phyloP scores from a whole-genome alignment of 257 asterid species.

The Nicotiana paniculata region DNA sequence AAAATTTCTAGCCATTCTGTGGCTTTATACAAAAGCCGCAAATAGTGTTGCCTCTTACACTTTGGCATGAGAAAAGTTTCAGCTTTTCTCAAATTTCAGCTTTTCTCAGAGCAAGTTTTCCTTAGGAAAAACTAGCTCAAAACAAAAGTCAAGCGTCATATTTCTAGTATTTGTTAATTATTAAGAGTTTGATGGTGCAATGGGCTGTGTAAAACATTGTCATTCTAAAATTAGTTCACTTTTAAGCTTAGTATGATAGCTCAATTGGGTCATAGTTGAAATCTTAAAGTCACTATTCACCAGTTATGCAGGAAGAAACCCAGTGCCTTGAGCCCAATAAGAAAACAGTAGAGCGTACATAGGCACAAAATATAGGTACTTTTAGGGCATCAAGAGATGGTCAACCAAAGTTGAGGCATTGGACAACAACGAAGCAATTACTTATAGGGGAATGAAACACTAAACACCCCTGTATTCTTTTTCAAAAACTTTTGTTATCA shows the following conservation, averaged over 20 bases:
- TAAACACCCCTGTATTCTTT: neutral
- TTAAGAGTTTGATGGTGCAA: neutral
- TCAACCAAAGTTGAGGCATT: neutral
- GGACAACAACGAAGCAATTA: neutral
- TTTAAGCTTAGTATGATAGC: neutral
- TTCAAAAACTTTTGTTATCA: neutral
- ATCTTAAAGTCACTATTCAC: neutral
- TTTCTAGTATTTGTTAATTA: neutral
- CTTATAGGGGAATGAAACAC: neutral
- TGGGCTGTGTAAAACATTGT: neutral
- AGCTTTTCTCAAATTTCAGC: neutral
- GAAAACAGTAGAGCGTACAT: neutral
- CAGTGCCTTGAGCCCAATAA: neutral
- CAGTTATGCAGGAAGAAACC: neutral
- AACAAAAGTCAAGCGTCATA: neutral
- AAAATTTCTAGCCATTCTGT: neutral
- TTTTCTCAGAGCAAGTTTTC: neutral
- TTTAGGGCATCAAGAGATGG: neutral
- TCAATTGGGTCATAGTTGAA: neutral
- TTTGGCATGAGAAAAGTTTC: neutral
- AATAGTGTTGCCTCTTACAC: neutral
- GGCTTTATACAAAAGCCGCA: neutral
- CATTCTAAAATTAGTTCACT: neutral
- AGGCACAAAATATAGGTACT: slow-evolving; percentile 1
- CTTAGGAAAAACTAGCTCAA: neutral